Evolutionary conservation across 2,329 filamentous ascomycete species (phyloP).

Genomic region (Alternaria arbusti): DNA sequence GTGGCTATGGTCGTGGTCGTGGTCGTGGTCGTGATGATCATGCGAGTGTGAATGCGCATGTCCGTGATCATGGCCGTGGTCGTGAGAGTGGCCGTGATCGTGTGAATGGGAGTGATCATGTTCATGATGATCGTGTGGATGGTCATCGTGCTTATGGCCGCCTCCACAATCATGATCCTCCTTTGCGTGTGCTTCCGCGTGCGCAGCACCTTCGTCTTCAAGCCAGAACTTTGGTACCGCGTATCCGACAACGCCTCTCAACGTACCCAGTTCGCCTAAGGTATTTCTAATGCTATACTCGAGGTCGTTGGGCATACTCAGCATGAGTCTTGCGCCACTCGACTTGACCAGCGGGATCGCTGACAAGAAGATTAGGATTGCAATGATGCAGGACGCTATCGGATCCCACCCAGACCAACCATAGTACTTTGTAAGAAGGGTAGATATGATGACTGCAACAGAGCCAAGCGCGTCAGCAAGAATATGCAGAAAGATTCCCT

Average conservation of each 20-base stretch:
- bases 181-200: slow-evolving; percentile 52
- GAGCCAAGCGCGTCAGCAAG: slow-evolving; percentile 94
- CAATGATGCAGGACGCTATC: slow-evolving; percentile 90
- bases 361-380: slow-evolving; percentile 89
- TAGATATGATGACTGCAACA: slow-evolving; percentile 91
- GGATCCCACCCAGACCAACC: slow-evolving; percentile 96
- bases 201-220: slow-evolving; percentile 66
- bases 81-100: slow-evolving; percentile 38
- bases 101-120: slow-evolving; percentile 21
- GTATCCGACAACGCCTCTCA: slow-evolving; percentile 86
- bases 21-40: slow-evolving; percentile 35
- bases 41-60: slow-evolving; percentile 8
- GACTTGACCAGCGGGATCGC: slow-evolving; percentile 86
- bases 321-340: slow-evolving; percentile 79
- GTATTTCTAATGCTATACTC: slow-evolving; percentile 90
- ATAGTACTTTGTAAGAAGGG: slow-evolving; percentile 82
- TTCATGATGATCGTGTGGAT: slow-evolving; percentile 26
- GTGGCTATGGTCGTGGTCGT: slow-evolving; percentile 48
- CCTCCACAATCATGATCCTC: slow-evolving; percentile 38
- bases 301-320: slow-evolving; percentile 81
- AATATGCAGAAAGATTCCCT: slow-evolving; percentile 95
- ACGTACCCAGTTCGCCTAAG: slow-evolving; percentile 78
- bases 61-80: slow-evolving; percentile 29
- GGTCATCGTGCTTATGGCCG: slow-evolving; percentile 36
- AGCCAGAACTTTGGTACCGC: slow-evolving; percentile 91